Evolutionary conservation across 2,329 filamentous ascomycete genomes (phyloP).

Genomic region (Phialocephala sp.): DNA sequence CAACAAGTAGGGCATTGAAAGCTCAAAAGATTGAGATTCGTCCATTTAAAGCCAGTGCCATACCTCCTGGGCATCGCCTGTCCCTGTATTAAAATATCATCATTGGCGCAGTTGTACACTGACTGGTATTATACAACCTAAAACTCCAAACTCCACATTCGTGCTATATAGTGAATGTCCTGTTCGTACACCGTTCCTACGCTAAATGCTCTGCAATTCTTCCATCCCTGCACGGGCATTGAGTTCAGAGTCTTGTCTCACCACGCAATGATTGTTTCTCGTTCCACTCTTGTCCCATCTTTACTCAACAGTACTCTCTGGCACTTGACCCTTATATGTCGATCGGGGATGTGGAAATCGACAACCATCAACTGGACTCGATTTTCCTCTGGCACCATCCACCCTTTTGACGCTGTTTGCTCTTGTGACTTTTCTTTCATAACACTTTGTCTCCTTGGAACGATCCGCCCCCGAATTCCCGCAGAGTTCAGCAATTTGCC

Average conservation of each 20-base stretch:
- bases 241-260: constrained; percentile 25
- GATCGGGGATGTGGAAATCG: constrained; percentile 38
- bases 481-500: neutral
- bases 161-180: neutral
- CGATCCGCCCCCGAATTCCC: neutral
- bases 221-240: neutral
- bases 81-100: neutral
- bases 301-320: constrained; percentile 28
- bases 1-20: neutral
- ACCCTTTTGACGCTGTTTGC: constrained; percentile 10
- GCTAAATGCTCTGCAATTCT: neutral
- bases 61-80: neutral
- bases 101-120: neutral
- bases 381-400: constrained; percentile 37
- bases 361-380: constrained; percentile 36
- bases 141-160: constrained; percentile 2
- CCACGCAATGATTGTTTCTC: constrained; percentile 40
- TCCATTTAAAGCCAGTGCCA: neutral
- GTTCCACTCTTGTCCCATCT: constrained; percentile 36
- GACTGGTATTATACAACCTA: neutral
- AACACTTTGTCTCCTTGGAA: neutral
- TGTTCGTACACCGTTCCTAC: neutral
- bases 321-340: constrained; percentile 38
- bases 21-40: neutral
- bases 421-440: neutral